These are phyloP conservation scores for Vaccinium vitisidaea DNA, from an alignment of 148 eudicot genomes.

Conservation along the genomic window DNA sequence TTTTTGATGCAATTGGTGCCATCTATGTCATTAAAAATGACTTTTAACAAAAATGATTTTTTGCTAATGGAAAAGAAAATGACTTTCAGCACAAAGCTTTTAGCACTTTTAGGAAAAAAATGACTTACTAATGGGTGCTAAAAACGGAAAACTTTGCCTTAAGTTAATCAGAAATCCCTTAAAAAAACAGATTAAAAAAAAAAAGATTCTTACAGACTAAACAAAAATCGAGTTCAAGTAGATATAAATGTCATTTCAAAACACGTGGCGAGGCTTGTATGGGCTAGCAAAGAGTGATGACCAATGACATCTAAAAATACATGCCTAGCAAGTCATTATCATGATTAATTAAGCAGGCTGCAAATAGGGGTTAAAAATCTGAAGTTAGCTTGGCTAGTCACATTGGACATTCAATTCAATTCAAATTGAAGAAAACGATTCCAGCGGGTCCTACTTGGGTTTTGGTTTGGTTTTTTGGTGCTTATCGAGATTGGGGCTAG, in stretches of 20 bases:
- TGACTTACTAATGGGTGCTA: too few species aligned
- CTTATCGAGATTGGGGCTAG: too few species aligned
- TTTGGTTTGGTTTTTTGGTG: too few species aligned
- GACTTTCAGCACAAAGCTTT: too few species aligned
- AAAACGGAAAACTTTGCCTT: not conserved
- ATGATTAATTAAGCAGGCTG: not conserved
- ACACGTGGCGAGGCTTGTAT: not conserved
- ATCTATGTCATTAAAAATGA: too few species aligned
- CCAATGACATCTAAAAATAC: not conserved
- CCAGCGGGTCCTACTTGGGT: too few species aligned
- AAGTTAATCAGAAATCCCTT: not conserved
- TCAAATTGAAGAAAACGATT: not conserved
- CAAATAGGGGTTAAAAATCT: not conserved
- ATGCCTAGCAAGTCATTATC: not conserved
- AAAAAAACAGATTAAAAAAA: not conserved
- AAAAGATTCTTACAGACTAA: not conserved
- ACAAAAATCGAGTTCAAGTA: not conserved
- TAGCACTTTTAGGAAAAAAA: too few species aligned
- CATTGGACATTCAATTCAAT: not conserved
- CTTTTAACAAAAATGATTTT: too few species aligned
- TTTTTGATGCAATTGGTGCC: too few species aligned
- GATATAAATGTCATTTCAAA: not conserved
- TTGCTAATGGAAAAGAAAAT: too few species aligned
- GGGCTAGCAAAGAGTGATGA: not conserved
- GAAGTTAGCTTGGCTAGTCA: not conserved